A percentile compares a stretch with the other conserved stretches of the same genome.
Evolutionary conservation across 1,284 basidiomycete genomes (phyloP).

Genomic region (Apiotrichum gracile): DNA sequence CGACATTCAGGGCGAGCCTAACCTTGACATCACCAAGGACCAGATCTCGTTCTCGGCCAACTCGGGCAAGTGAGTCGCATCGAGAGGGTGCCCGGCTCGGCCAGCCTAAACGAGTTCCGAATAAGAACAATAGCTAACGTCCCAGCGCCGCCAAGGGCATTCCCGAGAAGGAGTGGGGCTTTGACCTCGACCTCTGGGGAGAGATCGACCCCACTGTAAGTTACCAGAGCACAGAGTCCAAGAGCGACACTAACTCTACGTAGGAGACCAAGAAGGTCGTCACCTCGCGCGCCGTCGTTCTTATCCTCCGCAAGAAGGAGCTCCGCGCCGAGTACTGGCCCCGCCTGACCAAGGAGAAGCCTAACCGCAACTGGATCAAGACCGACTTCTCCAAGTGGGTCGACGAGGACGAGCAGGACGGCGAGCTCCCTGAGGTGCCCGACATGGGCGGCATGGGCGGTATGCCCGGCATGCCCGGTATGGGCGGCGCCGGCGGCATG

Average conservation of each 20-base stretch:
- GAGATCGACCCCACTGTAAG: conserved; percentile 68
- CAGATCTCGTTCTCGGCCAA: conserved; percentile 64
- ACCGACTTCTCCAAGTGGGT: conserved; percentile 88
- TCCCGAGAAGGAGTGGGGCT: conserved; percentile 61
- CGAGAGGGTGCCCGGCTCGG: neutral
- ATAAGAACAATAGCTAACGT: conserved; percentile 1
- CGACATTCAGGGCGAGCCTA: conserved; percentile 62
- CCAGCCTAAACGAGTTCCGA: too few species aligned
- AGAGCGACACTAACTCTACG: conserved; percentile 1
- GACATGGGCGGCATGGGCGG: conserved; percentile 7
- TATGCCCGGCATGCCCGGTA: conserved; percentile 14
- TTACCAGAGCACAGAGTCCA: neutral
- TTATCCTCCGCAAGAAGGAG: conserved; percentile 75
- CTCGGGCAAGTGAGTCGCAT: conserved; percentile 60
- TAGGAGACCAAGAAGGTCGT: conserved; percentile 60
- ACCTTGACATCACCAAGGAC: conserved; percentile 61
- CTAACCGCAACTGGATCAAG: conserved; percentile 70
- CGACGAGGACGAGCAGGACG: conserved; percentile 91
- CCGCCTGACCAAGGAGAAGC: conserved; percentile 78
- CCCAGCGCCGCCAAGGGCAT: conserved; percentile 53
- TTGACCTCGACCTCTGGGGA: conserved; percentile 64
- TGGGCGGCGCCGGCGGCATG: conserved; percentile 20
- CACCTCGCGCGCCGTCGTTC: conserved; percentile 60
- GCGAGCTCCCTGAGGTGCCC: conserved; percentile 30
- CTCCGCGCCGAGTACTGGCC: conserved; percentile 75